Percentiles rank a stretch among this genome's conserved stretches.
These are phyloP conservation scores for Cornus suecica DNA, from an alignment of 148 eudicot species.

Conservation along the genomic window DNA sequence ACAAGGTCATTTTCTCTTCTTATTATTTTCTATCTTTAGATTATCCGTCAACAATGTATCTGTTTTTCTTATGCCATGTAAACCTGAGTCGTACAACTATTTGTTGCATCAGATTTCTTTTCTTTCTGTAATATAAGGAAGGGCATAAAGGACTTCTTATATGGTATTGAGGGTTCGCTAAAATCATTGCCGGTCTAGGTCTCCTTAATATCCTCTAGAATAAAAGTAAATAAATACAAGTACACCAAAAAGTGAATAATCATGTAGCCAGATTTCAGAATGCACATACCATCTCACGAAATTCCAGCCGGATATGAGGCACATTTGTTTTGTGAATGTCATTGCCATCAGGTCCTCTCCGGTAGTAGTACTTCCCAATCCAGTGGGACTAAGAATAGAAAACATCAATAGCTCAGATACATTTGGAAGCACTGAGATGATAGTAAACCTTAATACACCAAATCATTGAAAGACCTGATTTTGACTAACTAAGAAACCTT, in stretches of 20 bases:
- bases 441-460: background rate
- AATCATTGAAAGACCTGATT: background rate
- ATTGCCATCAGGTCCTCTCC: constrained; percentile 86
- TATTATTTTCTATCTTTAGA: background rate
- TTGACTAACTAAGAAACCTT: background rate
- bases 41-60: background rate
- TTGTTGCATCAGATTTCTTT: background rate
- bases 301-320: constrained; percentile 89
- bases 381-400: constrained; percentile 65
- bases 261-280: constrained; percentile 7
- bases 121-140: background rate
- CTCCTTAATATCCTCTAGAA: background rate
- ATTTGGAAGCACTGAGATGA: background rate
- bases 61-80: background rate
- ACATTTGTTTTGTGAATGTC: constrained; percentile 96
- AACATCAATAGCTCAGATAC: constrained; percentile 2
- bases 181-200: background rate
- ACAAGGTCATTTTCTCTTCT: background rate
- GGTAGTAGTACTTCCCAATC: constrained; percentile 88
- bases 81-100: background rate
- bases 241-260: background rate
- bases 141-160: background rate
- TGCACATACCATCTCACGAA: constrained; percentile 83
- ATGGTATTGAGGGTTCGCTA: background rate
- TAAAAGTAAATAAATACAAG: background rate